Base-by-base conservation (phyloP, 169 alveolate species). In the Cryptosporidium canis region DNA sequence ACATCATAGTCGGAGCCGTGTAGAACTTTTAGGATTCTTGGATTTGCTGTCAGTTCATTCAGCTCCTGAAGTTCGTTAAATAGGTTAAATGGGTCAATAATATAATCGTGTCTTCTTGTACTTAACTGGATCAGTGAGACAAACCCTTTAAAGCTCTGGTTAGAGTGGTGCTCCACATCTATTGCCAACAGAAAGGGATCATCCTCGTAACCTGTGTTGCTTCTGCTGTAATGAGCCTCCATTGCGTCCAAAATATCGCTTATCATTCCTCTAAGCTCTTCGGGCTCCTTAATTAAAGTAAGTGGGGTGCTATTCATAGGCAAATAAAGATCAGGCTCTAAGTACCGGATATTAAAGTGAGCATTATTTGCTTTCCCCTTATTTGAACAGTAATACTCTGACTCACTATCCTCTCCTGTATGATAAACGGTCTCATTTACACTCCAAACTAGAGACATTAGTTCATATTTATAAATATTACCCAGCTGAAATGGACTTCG, bases 1-100 rank as follows among this genome's bases (percentile, higher is more conserved):
- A 96, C 90, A 90, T 97, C 98, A 83, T 90, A 92, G 68, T 94
- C 97, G 31, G 99, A 95, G 35, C 99, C 98, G 92, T 98, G 99
- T 33, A 97, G 90, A 11, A 98, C 96, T 92, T 98, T 98, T n/a
- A 97, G 93, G 14, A 96, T 97, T 29, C 91, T 85, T 3, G 99
- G 98, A 92, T 98, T 94, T 12, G 98, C 94, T 58, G 98, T 96
- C 39, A 96, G 90, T n/a, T 71, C 93, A 67, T 94, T 94, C 58
- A 98, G 92, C 66, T 83, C 90, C 82, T 94, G 93, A 63, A 98
- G 70, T 51, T 85, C 66, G 9, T 90, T 90, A 58, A 96, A 92
- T 16, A 96, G 87, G 47, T 92, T 77, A 77, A 97, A 93, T 1
- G 98, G 96, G 91, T 98, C 99, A 33, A 98, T 92, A 24, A 98